Base-by-base conservation (phyloP, 768 basidiomycete genomes). In the Hemileccinum impolitum region DNA sequence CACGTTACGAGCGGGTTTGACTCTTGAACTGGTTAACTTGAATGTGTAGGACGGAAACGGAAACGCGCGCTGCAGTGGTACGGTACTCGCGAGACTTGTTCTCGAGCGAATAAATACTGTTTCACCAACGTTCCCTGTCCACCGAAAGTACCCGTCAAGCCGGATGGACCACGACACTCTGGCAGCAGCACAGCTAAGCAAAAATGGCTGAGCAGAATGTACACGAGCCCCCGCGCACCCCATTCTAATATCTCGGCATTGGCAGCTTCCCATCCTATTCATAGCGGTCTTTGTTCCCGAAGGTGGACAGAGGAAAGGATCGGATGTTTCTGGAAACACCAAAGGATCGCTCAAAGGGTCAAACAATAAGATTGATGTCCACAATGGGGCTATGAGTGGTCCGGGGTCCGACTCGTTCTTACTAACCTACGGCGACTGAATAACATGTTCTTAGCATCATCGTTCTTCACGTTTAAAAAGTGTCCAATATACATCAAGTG, bases 181-280 rank as follows among this genome's bases (percentile, higher is more conserved):
- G 25, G 42, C 6, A 23, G 23, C 43, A 28, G 47, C 48, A 54
- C 62, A 63, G 62, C 62, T 45, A 19, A 51, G 52, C 39, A n/a
- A 52, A 45, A 52, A 50, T 31, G 32, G 39, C 25, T 39, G 42
- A 23, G 30, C 25, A 18, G 19, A 12, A 5, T 21, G 25, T 13
- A 19, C 57, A 25, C 48, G 18, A 43, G 30, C 46, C 59, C 60
- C 62, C 54, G 59, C 40, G 12, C 56, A 64, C 62, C 61, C 53
- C 39, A 30, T 26, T 3, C 18, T 30, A n/a, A n/a, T n/a, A 47
- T 23, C 39, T 38, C 45, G 37, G 36, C 4, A 48, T 38, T 42
- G 37, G 36, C 4, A 48, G 0, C 12, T 35, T 40, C 30, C 47
- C 37, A 41, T 26, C n/a, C 32, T n/a, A 19, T 39, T 39, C 43